Base-by-base conservation (phyloP, 2,329 filamentous ascomycete genomes). In the Rhynchosporium secalis region DNA sequence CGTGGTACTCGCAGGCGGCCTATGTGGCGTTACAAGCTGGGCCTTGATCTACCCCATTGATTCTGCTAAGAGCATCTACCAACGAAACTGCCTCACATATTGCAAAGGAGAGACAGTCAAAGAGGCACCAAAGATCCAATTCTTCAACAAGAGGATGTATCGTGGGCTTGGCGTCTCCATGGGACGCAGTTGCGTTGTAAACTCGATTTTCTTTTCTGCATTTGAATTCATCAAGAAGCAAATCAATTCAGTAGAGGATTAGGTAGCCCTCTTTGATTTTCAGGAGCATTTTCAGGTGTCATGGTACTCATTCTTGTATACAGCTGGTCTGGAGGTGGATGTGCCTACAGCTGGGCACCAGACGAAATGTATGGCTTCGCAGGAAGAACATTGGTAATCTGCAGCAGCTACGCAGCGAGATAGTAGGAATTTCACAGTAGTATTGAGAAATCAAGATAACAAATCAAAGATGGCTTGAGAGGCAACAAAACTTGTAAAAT, bases 151-250 rank as follows among this genome's bases (percentile, higher is more conserved):
- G 59, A 84, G 88, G 66, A 92, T 92, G 86, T 96, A 95, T 76
- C 86, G 90, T 69, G 91, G 91, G 36, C 81, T 96, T 3, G 90
- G 87, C 28, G 91, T 95, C 31, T 93, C 90, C 43, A 93, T 95
- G 86, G 83, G 86, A 68, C 86, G 91, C 61, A 93, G 90, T 12
- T 92, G 89, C 71, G 81, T 91, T 58, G 87, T 95, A 69, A 96
- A 96, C 74, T 90, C 91, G 68, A 90, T 96, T 71, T 96, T 96
- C 81, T 96, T 96, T 78, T 92, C 90, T 48, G 89, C 87, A 45
- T 96, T 95, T 74, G 91, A 96, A 77, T 87, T 91, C 70, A 83
- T 91, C 70, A 95, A 95, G 78, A 88, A 87, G 74, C 80, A 81
- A 67, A 71, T 75, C 47, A 74, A 74, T 69, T 68, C 70, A 49